Base-by-base conservation (phyloP, 1,139 yeast genomes). In the Pichia sp. region DNA sequence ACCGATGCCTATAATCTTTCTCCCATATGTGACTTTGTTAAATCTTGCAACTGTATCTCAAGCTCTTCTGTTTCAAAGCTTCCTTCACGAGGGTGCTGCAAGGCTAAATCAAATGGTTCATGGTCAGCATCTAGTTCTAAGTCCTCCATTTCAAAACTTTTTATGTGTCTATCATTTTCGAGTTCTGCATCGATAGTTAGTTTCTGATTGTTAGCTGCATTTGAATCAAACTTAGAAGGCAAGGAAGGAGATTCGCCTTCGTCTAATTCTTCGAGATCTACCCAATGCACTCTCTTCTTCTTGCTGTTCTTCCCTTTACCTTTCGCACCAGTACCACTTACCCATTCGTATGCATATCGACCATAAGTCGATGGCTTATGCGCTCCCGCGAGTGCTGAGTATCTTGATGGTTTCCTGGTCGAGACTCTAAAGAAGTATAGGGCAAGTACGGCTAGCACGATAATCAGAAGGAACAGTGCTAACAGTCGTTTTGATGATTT, bases 241-340 rank as follows among this genome's bases (percentile, higher is more conserved):
- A 38, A 24, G 5, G 48, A 30, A 16, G 6, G 38, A 17, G 48
- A 46, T 8, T 27, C 20, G 10, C 34, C 49, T 14, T 46, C 49
- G 33, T 49, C 47, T 12, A 42, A 33, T 17, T 49, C 55, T 33
- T 58, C 58, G 6, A 53, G 42, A 46, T 80, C 84, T 8, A 81
- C 78, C 85, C 85, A 81, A 65, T 78, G 84, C 14, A 81, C 85
- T 57, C 75, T 78, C 66, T 80, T 80, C 69, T 78, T 46, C 29
- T 46, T 46, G 40, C 42, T 38, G 40, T 31, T 78, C 61, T 78
- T 78, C 60, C 72, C 73, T 24, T 71, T 56, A 4, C 30, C 29
- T 2, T 31, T 41, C 20, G 16, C 40, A 14, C 30, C 42, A 31
- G 50, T 20, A 20, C 54, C 54, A 33, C 51, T 44, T 24, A 52